Evolutionary conservation across 2,329 filamentous ascomycete genomes (phyloP), one percentile per base, ranked within the genome.

Genomic region (Cytospora chrysosperma): DNA sequence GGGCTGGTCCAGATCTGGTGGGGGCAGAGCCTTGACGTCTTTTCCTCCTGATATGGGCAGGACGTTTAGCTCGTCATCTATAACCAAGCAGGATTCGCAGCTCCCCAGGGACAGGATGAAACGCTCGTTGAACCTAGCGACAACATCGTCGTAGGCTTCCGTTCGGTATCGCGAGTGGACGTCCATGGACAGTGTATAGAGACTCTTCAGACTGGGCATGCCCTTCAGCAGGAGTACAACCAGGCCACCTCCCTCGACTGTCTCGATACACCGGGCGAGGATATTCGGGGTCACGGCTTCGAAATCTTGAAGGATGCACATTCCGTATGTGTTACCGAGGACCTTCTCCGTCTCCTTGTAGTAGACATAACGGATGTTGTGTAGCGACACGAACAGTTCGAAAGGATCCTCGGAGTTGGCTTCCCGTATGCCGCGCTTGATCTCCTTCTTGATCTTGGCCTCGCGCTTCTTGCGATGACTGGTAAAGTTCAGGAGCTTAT

Each of bases 331-430:
- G 76, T 98, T 96, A 75, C 95, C 95, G 62, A 98, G 79, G 73
- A 99, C 97, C 82, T 97, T 98, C 73, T 99, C 95, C 30, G 95
- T 98, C 80, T 99, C 95, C 79, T 99, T 99, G 82, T 99, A 99
- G 83, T 97, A 99, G 63, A 95, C 92, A 85, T 99, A 99, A 76
- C 95, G 91, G 75, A 99, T 97, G 77, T 97, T 93, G 80, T 98
- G 91, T 63, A 97, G 88, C 64, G 93, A 95, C 71, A 98, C 90
- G 78, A 98, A 99, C 61, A 98, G 86, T 79, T 99, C 95, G 80
- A 99, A 99, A 0, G 95, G 91, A 74, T 99, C 95, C 74, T 96
- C 92, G 61, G 88, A 85, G 76, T 99, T 97, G 67, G 91, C 87
- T 77, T 99, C 95, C 73, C 96, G 87, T 69, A 93, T 92, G 52